Conservation (phyloP, 176 grass and related monocot genomes). For the Tillandsia fasciculata region DNA sequence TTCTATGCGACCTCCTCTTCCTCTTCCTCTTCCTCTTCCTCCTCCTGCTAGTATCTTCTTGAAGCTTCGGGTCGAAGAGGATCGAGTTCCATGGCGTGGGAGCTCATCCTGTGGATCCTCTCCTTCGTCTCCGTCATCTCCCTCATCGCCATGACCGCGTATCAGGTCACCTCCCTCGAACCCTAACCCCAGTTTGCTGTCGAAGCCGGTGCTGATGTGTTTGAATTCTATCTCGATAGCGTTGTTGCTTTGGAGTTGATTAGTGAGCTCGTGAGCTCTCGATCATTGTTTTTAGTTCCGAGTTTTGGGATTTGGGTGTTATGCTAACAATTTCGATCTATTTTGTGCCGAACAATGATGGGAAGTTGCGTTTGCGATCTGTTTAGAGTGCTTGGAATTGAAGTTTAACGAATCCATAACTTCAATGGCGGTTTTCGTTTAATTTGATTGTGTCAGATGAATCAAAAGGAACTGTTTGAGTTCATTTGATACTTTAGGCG, state of each 20-base stretch:
- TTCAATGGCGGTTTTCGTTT: neutral
- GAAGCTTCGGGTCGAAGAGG: neutral
- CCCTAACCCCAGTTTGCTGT: neutral
- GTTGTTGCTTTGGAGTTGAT: neutral
- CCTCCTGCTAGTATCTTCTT: neutral
- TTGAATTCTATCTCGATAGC: neutral
- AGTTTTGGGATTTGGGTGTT: too few relatives aligned
- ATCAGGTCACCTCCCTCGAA: constrained; percentile 43
- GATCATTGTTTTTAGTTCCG: too few relatives aligned
- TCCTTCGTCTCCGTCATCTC: constrained; percentile 61
- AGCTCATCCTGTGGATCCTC: constrained; percentile 74
- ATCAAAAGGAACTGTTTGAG: too few relatives aligned
- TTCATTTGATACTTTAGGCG: too few relatives aligned
- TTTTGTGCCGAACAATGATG: neutral
- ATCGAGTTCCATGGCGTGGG: constrained; percentile 40
- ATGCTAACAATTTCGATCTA: neutral
- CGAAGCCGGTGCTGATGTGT: neutral
- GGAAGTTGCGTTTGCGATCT: neutral
- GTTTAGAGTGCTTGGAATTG: neutral
- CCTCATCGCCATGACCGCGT: constrained; percentile 60
- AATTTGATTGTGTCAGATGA: neutral
- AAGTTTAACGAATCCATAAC: neutral
- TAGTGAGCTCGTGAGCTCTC: too few relatives aligned
- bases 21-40: constrained; percentile 7
- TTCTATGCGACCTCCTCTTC: neutral